Base-by-base conservation (phyloP, 2,329 filamentous ascomycete species). In the Thelonectria discophora region DNA sequence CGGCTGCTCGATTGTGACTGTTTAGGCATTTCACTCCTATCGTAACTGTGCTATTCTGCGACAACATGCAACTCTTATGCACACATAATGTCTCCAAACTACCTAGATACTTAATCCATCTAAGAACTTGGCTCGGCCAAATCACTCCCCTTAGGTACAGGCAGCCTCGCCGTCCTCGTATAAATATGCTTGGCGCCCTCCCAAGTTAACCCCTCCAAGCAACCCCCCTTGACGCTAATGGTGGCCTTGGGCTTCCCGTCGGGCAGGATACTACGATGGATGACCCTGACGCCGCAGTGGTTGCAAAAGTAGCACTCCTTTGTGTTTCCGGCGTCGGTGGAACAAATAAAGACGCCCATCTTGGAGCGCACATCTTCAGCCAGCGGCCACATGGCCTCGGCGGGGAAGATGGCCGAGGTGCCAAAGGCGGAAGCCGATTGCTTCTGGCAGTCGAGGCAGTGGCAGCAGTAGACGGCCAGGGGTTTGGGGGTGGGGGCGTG, bases 151-250 rank as follows among this genome's bases (percentile, higher is more conserved):
- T 73, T 71, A 0, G 82, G 80, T 7, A 84, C 77, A 32, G 75
- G 71, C 11, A 84, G 73, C 10, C 82, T 78, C 0, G 82, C 82
- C 11, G 76, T 76, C 50, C 74, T 72, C 3, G 78, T 78, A 60
- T 75, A 85, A 17, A 84, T 84, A 58, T 85, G 82, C 58, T 70
- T 75, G 1, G 74, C 79, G 0, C 67, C 69, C 1, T 74, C 66
- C 73, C 80, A 79, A 30, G 75, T 72, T 30, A 84, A 65, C 0
- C 78, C 80, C 18, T 80, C 69, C 15, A 84, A 62, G 11, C 77
- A 74, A 0, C 82, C 82, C 3, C 79, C 82, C 71, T 84, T 85
- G 63, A 85, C 70, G 18, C 75, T 79, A 9, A 84, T 60, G 0
- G 75, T 79, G 0, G 72, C 32, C 21, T 75, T 71, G 5, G 76